Base-by-base conservation (phyloP, 352 stramenopile species). In the Thalassiosira mediterranea region DNA sequence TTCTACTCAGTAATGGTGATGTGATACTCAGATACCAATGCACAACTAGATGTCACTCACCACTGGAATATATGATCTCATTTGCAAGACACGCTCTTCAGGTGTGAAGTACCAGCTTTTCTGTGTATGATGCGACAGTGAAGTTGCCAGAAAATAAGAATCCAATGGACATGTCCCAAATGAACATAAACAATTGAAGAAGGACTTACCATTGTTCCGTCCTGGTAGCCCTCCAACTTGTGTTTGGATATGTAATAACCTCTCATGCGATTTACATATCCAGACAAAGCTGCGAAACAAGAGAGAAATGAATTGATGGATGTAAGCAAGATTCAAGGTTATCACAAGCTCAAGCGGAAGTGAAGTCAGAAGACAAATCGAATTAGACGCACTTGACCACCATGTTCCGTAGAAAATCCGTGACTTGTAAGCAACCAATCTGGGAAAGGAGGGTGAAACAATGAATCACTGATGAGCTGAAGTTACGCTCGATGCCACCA, bases 181-280 rank as follows among this genome's bases (percentile, higher is more conserved):
- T n/a, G n/a, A n/a, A n/a, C n/a, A n/a, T n/a, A n/a, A n/a, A n/a
- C n/a, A n/a, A n/a, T n/a, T n/a, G n/a, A n/a, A n/a, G n/a, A n/a
- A 38, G 42, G 78, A 58, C 67, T 79, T 25, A 59, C 42, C 68
- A 83, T 79, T n/a, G 61, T 79, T 17, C 75, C 75, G 49, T 84
- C 69, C 56, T 76, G 40, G 11, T 70, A 71, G 11, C 75, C 75
- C 32, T 84, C 62, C 32, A 84, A 52, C 52, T 75, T 78, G 57
- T 81, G 37, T 26, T 87, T 84, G 13, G 61, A 44, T 28, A 70
- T 72, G 44, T 80, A 76, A 51, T 93, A 93, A 3, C 89, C 89
- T 54, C 86, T 38, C 66, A 94, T 79, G 19, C 89, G 71, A 40
- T 90, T 84, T 3, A 94, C 89, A 63, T 91, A 94, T 25, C 79